Evolutionary conservation across 1,284 basidiomycete species (phyloP).

Genomic region (Ustilago crameri): DNA sequence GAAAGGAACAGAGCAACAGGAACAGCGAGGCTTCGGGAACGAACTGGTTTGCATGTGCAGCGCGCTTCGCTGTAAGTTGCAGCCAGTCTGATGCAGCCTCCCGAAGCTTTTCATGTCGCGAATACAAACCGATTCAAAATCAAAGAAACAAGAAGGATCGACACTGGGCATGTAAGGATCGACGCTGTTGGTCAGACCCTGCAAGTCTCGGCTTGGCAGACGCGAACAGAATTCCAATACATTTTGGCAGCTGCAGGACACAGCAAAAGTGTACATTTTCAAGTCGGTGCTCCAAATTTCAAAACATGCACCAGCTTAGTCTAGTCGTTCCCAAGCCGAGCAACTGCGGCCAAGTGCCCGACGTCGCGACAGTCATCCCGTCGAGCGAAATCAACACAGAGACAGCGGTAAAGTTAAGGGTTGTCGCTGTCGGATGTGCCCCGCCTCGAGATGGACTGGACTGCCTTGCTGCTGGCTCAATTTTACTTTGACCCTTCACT

Average conservation of each 20-base stretch:
- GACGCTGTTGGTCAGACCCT: conserved; percentile 8
- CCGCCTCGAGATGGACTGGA: no score
- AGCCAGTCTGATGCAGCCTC: neutral
- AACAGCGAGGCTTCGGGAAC: neutral
- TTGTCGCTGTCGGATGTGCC: no score
- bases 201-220: neutral
- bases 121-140: neutral
- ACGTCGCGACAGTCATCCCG: neutral
- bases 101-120: neutral
- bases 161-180: neutral
- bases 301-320: neutral
- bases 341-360: conserved; percentile 6
- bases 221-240: neutral
- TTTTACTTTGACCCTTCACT: no score
- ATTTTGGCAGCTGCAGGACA: no score
- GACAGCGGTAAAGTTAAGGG: no score
- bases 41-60: neutral
- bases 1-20: no score
- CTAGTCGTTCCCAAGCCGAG: no score
- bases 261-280: neutral
- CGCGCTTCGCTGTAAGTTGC: neutral
- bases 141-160: neutral
- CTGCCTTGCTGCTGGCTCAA: no score
- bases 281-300: neutral
- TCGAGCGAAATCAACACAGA: conserved; percentile 12